Conservation (phyloP, 2,329 filamentous ascomycete genomes). For the Gliomastix tumulicola region DNA sequence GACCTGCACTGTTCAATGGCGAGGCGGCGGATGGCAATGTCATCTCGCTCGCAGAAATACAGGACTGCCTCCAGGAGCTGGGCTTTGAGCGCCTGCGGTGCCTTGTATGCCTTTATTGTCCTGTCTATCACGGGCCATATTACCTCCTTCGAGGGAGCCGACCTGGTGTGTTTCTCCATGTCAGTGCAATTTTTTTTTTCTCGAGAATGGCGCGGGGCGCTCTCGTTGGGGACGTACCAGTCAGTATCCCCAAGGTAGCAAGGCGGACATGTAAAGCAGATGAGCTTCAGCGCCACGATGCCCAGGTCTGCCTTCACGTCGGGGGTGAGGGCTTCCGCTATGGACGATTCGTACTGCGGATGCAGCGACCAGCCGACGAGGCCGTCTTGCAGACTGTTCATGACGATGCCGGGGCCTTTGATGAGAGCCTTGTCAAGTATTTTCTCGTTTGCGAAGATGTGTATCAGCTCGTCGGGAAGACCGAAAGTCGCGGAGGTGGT, state of each 20-base stretch:
- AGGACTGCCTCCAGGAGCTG: constrained; percentile 17
- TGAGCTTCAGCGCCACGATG: constrained; percentile 10
- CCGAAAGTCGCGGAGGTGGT: constrained; percentile 13
- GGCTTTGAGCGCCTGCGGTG: constrained; percentile 7
- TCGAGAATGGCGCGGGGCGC: neutral
- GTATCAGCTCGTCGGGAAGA: constrained; percentile 10
- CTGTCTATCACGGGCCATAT: constrained; percentile 18
- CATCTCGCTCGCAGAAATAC: constrained; percentile 22
- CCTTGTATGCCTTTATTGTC: constrained; percentile 5
- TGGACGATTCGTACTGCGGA: no score
- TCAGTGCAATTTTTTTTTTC: no score
- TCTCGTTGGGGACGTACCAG: constrained; percentile 13
- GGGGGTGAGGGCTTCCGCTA: no score
- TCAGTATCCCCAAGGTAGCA: constrained; percentile 21
- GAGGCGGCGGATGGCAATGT: constrained; percentile 11
- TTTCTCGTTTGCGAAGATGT: constrained; percentile 10
- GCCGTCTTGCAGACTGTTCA: no score
- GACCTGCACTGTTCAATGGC: constrained; percentile 15
- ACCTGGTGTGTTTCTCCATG: no score
- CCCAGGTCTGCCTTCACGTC: constrained; percentile 12
- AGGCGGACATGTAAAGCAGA: constrained; percentile 20
- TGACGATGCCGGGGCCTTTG: no score
- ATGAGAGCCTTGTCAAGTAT: no score
- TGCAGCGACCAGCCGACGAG: no score
- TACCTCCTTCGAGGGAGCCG: constrained; percentile 11